Percentiles rank a stretch among this genome's conserved stretches.
Evolutionary conservation across 495 filamentous ascomycete genomes (phyloP).

Genomic region (Aspergillus kassunensis): DNA sequence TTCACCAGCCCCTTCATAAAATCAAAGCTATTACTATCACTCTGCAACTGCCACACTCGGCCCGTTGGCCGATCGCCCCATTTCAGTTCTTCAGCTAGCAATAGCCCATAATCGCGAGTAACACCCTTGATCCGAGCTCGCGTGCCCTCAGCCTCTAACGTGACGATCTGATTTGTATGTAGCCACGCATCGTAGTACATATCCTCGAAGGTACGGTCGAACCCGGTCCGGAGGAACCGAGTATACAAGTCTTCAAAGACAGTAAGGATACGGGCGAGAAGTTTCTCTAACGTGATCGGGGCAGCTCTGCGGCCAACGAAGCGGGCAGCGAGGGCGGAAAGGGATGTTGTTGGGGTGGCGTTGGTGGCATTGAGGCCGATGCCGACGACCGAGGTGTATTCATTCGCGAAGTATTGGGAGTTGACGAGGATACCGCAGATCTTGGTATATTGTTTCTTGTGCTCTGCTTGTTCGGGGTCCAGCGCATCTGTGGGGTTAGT

Average conservation of each 20-base stretch:
- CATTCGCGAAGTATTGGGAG: slow-evolving; percentile 69
- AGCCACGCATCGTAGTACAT: slow-evolving; percentile 87
- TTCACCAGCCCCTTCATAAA: slow-evolving; percentile 88
- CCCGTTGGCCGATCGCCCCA: slow-evolving; percentile 71
- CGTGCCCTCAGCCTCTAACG: slow-evolving; percentile 74
- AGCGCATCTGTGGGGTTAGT: slow-evolving; percentile 54
- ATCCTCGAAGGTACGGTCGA: slow-evolving; percentile 64
- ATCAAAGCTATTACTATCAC: slow-evolving; percentile 98
- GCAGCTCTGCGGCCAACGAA: slow-evolving; percentile 34
- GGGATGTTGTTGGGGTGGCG: slow-evolving; percentile 77
- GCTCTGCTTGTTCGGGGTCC: slow-evolving; percentile 59
- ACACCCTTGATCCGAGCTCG: slow-evolving; percentile 84
- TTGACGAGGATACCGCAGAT: slow-evolving; percentile 94
- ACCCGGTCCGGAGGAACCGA: slow-evolving; percentile 68
- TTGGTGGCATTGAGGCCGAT: slow-evolving; percentile 90
- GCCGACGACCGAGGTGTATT: slow-evolving; percentile 84
- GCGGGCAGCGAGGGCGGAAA: slow-evolving; percentile 61
- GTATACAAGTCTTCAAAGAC: slow-evolving; percentile 75
- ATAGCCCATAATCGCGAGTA: slow-evolving; percentile 79
- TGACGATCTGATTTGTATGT: slow-evolving; percentile 86
- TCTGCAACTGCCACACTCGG: slow-evolving; percentile 78
- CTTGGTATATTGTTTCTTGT: slow-evolving; percentile 68
- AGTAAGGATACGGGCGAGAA: slow-evolving; percentile 78
- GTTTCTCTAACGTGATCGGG: slow-evolving; percentile 70
- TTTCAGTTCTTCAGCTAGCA: slow-evolving; percentile 77